These are phyloP conservation scores for Saraca asoca DNA, from an alignment of 331 rosid species.

Conservation along the genomic window DNA sequence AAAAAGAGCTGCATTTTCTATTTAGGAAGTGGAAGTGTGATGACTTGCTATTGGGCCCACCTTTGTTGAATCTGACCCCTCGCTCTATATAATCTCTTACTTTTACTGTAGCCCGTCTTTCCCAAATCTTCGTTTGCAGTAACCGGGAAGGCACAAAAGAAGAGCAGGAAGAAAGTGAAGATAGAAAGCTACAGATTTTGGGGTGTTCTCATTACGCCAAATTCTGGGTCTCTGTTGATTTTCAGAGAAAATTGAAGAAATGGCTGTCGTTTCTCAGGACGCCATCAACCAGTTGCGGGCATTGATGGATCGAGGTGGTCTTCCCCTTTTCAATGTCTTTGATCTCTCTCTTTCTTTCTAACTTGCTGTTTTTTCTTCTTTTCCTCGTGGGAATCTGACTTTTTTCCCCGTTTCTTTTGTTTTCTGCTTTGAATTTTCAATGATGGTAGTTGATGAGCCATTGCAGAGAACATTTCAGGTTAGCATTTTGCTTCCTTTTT, in stretches of 20 bases:
- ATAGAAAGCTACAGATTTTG: slow-evolving; percentile 15
- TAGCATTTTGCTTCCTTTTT: slow-evolving; percentile 35
- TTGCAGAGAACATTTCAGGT: slow-evolving; percentile 75
- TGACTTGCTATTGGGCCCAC: slow-evolving; percentile 1
- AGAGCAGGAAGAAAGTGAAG: slow-evolving; percentile 25
- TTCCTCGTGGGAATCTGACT: not conserved
- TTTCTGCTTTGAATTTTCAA: not conserved
- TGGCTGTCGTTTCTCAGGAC: slow-evolving; percentile 68
- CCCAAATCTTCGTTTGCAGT: slow-evolving; percentile 6
- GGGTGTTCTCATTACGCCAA: slow-evolving; percentile 15
- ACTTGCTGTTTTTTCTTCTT: slow-evolving; percentile 1
- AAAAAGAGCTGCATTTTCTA: not conserved
- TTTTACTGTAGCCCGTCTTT: not conserved
- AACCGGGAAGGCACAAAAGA: slow-evolving; percentile 7
- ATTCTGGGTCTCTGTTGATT: slow-evolving; percentile 10
- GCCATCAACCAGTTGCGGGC: slow-evolving; percentile 58
- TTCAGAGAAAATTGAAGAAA: slow-evolving; percentile 33
- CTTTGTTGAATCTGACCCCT: slow-evolving; percentile 24
- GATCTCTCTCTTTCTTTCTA: not conserved
- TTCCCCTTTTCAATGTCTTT: slow-evolving; percentile 10
- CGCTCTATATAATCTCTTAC: not conserved
- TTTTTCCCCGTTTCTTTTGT: not conserved
- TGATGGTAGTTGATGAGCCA: slow-evolving; percentile 69
- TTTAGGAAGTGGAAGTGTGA: slow-evolving; percentile 8
- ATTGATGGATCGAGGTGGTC: slow-evolving; percentile 58